Evolutionary conservation across 495 filamentous ascomycete species (phyloP), one percentile per base, ranked within the genome.

Genomic region (Neurospora africana): DNA sequence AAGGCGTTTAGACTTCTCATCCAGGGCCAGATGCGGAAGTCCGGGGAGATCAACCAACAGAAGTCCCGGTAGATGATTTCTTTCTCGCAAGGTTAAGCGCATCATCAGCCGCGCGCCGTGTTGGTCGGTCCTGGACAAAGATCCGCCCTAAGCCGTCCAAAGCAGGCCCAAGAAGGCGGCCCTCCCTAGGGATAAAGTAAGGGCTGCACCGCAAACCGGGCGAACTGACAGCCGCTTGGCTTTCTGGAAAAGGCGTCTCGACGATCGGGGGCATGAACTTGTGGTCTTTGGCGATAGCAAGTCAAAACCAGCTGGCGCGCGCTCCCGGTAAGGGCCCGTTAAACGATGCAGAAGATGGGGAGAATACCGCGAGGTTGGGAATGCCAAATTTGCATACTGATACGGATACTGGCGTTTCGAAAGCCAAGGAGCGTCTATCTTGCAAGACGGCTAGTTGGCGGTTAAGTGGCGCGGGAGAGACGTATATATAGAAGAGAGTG

Each of bases 61-160:
- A 74, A 61, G 65, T n/a, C 44, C 38, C 21, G 43, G 39, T n/a
- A 65, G 19, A 17, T 38, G 40, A 27, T 11, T 70, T 33, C 30
- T 70, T 68, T 76, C 37, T 68, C 36, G 72, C 72, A 79, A 33
- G 19, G 5, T 61, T 33, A 61, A 77, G 74, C 77, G 78, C 77
- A 72, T 78, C 69, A 68, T 75, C 73, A 79, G 75, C 76, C 78
- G 78, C 78, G 76, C 73, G 69, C 65, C n/a, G 72, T 72, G 72
- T 72, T 72, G 71, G 72, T 74, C 68, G 58, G 6, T 65, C 27
- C 3, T 9, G 53, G 53, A 65, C 53, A 65, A 65, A 65, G 27
- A 35, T 65, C 53, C 11, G 23, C 21, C 47, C 21, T 58, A 53
- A 53, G 23, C 44, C 44, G n/a, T 53, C 44, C 21, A 53, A 53